A percentile compares a stretch with the other conserved stretches of the same genome.
Evolutionary conservation across 176 grass and related monocot genomes (phyloP).

Genomic region (Sorghum bicolor): Sorghum_bicolor_NCBIv3 NC_012870.2:7512501-7513000

Average conservation of each 20-base stretch:
- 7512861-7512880: conserved; percentile 5
- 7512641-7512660: conserved; percentile 1
- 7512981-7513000: conserved; percentile 14
- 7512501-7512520: neutral
- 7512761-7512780: neutral
- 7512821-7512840: neutral
- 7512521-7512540: neutral
- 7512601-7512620: neutral
- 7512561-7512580: conserved; percentile 3
- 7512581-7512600: neutral
- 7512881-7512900: conserved; percentile 3
- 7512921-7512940: conserved; percentile 23
- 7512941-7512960: neutral
- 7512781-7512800: neutral
- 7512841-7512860: neutral
- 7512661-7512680: neutral
- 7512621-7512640: neutral
- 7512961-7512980: conserved; percentile 8
- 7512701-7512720: conserved; percentile 12
- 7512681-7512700: conserved; percentile 2
- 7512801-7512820: neutral
- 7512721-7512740: neutral
- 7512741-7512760: conserved; percentile 5
- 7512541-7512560: conserved; percentile 6
- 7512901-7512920: neutral